Conservation (phyloP, 2,329 filamentous ascomycete genomes). For the Neodidymelliopsis sp. region DNA sequence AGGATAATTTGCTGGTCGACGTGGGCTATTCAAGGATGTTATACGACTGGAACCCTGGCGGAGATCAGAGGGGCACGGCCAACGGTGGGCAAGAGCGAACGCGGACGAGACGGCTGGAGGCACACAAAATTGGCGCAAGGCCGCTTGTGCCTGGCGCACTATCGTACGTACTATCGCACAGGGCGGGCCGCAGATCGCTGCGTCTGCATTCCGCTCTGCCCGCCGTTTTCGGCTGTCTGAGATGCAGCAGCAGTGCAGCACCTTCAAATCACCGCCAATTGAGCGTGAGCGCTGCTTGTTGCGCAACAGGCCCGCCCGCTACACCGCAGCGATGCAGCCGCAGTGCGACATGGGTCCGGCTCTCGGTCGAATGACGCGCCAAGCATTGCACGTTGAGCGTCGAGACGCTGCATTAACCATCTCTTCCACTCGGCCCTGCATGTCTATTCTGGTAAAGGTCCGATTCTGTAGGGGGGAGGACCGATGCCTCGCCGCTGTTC, state of each 20-base stretch:
- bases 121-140: conserved; percentile 13
- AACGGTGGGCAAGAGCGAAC: neutral
- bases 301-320: conserved; percentile 2
- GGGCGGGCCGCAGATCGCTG: conserved; percentile 20
- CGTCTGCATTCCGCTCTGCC: conserved; percentile 15
- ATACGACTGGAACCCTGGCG: conserved; percentile 12
- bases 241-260: conserved; percentile 8
- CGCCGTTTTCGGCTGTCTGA: conserved; percentile 13
- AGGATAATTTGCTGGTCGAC: conserved; percentile 18
- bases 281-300: neutral
- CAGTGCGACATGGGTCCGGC: conserved; percentile 3
- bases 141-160: conserved; percentile 18
- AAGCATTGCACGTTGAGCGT: neutral
- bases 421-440: conserved; percentile 9
- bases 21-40: conserved; percentile 10
- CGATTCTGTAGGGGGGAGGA: neutral
- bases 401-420: neutral
- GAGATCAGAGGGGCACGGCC: conserved; percentile 15
- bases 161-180: too few species aligned
- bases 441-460: conserved; percentile 2
- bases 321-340: conserved; percentile 7
- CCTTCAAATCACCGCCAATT: conserved; percentile 6
- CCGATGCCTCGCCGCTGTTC: neutral
- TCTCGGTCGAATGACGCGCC: conserved; percentile 3
- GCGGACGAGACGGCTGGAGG: conserved; percentile 11